Percentiles rank a stretch among this genome's conserved stretches.
phyloP scores from a whole-genome alignment of 2,329 filamentous ascomycete genomes.

The Aspergillaceae sp. region DNA sequence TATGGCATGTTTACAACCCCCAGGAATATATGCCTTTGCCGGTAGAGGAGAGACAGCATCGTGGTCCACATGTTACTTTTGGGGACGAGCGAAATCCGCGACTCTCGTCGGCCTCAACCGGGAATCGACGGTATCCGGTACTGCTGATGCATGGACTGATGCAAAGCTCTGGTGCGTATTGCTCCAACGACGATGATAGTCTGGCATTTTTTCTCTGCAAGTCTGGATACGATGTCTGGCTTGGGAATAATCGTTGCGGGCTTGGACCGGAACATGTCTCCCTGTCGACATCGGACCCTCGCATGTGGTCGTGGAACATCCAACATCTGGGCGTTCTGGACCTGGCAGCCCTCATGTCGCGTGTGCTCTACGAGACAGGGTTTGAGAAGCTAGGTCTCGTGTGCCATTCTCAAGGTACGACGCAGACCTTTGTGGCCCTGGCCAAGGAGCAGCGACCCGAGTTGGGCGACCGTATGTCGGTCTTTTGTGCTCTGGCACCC shows the following conservation, averaged over 20 bases:
- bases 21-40: slow-evolving; percentile 56
- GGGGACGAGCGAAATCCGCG: slow-evolving; percentile 21
- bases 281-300: slow-evolving; percentile 64
- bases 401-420: slow-evolving; percentile 85
- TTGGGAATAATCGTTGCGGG: slow-evolving; percentile 88
- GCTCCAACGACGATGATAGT: slow-evolving; percentile 79
- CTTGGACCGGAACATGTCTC: slow-evolving; percentile 67
- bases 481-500: slow-evolving; percentile 85
- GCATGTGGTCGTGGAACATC: slow-evolving; percentile 97
- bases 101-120: slow-evolving; percentile 15
- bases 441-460: slow-evolving; percentile 85
- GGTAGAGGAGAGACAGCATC: slow-evolving; percentile 33
- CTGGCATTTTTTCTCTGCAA: slow-evolving; percentile 90
- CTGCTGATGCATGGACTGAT: slow-evolving; percentile 81
- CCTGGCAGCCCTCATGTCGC: slow-evolving; percentile 68
- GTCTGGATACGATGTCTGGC: slow-evolving; percentile 87
- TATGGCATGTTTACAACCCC: slow-evolving; percentile 87
- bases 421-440: slow-evolving; percentile 76
- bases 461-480: slow-evolving; percentile 69
- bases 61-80: slow-evolving; percentile 56
- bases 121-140: slow-evolving; percentile 56
- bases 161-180: slow-evolving; percentile 81
- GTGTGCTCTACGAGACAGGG: slow-evolving; percentile 71
- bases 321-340: slow-evolving; percentile 89
- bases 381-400: slow-evolving; percentile 76